Evolutionary conservation across 2,329 filamentous ascomycete species (phyloP).

Genomic region (Diaporthe destruens): DNA sequence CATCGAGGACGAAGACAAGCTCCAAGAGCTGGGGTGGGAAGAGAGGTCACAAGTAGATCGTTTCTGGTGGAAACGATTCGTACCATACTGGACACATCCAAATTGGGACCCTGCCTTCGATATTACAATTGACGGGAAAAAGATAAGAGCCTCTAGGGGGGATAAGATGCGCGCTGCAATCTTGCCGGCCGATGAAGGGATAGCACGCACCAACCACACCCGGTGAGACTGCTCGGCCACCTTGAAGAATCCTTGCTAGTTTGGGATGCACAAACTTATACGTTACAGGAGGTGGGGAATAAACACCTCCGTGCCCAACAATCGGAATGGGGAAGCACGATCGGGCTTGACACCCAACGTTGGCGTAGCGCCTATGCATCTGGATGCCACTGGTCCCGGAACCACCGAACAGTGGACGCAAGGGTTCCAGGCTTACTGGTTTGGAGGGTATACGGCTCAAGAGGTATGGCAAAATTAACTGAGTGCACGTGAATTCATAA

Average conservation of each 20-base stretch:
- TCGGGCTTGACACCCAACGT: slow-evolving; percentile 4
- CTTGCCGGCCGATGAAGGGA: neutral
- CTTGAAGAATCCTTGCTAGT: neutral
- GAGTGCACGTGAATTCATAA: neutral
- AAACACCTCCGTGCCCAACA: neutral
- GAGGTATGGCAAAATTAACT: neutral
- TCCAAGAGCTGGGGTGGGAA: neutral
- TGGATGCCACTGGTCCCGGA: neutral
- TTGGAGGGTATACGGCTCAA: neutral
- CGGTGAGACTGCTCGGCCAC: neutral
- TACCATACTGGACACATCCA: neutral
- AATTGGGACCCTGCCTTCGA: neutral
- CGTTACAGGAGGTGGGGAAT: neutral
- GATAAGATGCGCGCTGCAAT: slow-evolving; percentile 1
- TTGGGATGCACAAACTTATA: neutral
- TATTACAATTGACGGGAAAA: neutral
- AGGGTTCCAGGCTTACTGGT: slow-evolving; percentile 7
- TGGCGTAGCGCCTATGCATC: neutral
- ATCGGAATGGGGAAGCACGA: neutral
- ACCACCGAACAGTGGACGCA: neutral
- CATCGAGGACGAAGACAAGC: neutral
- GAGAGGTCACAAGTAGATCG: neutral
- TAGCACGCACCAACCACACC: neutral
- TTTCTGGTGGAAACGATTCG: slow-evolving; percentile 8
- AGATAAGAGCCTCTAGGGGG: neutral